Evolutionary conservation across 2,329 filamentous ascomycete genomes (phyloP), one percentile per base, ranked within the genome.

Genomic region (Fusarium papillatum): DNA sequence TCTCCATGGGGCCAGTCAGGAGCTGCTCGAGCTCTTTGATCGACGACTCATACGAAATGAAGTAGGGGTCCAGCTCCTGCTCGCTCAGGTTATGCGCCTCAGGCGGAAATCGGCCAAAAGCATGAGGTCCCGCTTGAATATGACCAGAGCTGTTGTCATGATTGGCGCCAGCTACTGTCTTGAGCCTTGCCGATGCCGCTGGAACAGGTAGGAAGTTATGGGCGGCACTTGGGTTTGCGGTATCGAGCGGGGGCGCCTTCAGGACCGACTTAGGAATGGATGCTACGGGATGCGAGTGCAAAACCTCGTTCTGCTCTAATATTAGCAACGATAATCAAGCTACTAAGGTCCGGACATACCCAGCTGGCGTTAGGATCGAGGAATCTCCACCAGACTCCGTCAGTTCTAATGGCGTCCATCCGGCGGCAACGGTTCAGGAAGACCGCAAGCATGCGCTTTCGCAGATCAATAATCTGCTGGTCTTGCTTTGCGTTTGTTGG

Each of bases 401-500:
- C 97, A 71, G 95, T 94, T 65, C 95, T 90, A 34, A 99, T 93
- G 69, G 96, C 93, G 79, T 96, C 94, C 96, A 98, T 98, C 74
- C 92, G 92, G 75, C 96, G 91, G 84, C 97, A 99, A 61, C 97
- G 90, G 81, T 99, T 99, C 62, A 99, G 84, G 80, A 99, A 99
- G 1, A 98, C 97, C 7, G 94, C 94, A 66, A 99, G 85, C 97
- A 99, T 99, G 80, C 97, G 94, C 87, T 98, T 98, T 71, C 97
- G 92, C 76, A 98, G 87, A 82, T 99, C 97, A 75, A 99, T 99
- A 57, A 98, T 99, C 72, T 96, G 95, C 69, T 95, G 93, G 82
- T 99, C 97, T 84, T 99, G 96, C 84, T 98, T 99, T 22, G 97
- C 97, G 80, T 96, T 98, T 43, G 97, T 99, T 2, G 97, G 97